phyloP scores from a whole-genome alignment of 306 rosid species.

The Corylus americana region DNA sequence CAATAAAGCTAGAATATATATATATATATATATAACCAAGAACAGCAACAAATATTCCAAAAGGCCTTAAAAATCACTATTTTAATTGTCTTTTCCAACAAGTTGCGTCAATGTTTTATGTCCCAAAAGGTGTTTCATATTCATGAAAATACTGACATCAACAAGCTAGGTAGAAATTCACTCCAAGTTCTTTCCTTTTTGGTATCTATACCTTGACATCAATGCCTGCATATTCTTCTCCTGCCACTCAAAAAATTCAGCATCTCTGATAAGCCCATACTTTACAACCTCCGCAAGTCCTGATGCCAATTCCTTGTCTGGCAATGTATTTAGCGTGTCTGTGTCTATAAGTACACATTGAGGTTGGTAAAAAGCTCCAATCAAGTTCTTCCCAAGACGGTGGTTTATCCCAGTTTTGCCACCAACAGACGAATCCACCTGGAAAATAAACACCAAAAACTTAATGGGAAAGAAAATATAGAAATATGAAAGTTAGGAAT shows the following conservation, averaged over 20 bases:
- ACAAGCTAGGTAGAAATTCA: not conserved
- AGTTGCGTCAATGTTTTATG: constrained; percentile 8
- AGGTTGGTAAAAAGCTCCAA: constrained; percentile 96
- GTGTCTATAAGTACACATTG: constrained; percentile 93
- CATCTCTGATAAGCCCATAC: constrained; percentile 91
- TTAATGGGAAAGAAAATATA: not conserved
- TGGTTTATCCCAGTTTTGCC: constrained; percentile 98
- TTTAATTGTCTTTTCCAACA: constrained; percentile 6
- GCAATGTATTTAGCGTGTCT: constrained; percentile 71
- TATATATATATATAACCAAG: not conserved
- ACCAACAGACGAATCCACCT: constrained; percentile 99
- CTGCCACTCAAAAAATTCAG: constrained; percentile 93
- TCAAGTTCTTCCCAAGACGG: constrained; percentile 87
- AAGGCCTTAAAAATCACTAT: not conserved
- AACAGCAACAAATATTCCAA: constrained; percentile 1
- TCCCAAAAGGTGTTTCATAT: constrained; percentile 21
- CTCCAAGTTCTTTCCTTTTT: not conserved
- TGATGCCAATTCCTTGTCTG: constrained; percentile 88
- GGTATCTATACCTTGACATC: constrained; percentile 61
- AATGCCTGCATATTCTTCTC: constrained; percentile 79
- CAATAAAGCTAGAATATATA: not conserved
- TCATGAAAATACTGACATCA: constrained; percentile 18
- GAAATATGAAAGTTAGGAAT: not conserved
- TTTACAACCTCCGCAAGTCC: constrained; percentile 94
- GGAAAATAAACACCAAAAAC: not conserved